Base-by-base conservation (phyloP, 441 rosid species). In the Populus hybrid region DNA sequence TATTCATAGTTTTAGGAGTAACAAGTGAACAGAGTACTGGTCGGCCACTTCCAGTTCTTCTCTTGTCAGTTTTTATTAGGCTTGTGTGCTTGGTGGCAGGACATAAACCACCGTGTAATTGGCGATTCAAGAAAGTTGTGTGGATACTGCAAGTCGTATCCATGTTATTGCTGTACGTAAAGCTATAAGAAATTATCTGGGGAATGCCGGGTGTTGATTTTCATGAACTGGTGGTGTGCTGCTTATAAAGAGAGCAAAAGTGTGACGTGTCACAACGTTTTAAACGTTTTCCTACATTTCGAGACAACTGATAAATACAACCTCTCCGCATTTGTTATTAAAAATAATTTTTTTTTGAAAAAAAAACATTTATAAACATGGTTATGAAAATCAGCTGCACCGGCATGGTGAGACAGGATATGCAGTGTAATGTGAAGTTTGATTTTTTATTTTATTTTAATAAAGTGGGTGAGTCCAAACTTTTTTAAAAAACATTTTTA, bases 111-210 rank as follows among this genome's bases (percentile, higher is more conserved):
- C 61, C 21, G 7, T 42, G 10, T 4, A 20, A 10, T 69, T 69
- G 75, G 4, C 18, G 8, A 70, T 10, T 21, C 7, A 23, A 18
- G 73, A 67, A 35, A 74, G 38, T 6, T 9, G 64, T 72, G 3
- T 64, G 70, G 38, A 73, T 61, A 34, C 14, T 69, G 77, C 72
- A 79, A 42, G 69, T 35, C 78, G 67, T 75, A 1, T 11, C 23
- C 26, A 10, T 74, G 2, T 50, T 16, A 3, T n/a, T 11, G 4
- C 8, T 34, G 23, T 11, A 5, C 2, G 21, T 20, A 54, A 54
- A 4, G 61, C n/a, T 54, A 18, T 0, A 54, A 54, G 21, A 54
- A 54, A 16, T 16, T 54, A 5, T 16, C n/a, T 54, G n/a, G n/a
- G 7, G 11, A 28, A 35, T 7, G 5, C n/a, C 1, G 2, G 0